Percentiles rank a stretch among this genome's conserved stretches.
Evolutionary conservation across 495 filamentous ascomycete species (phyloP).

Genomic region (Lasiosphaeria ovina): DNA sequence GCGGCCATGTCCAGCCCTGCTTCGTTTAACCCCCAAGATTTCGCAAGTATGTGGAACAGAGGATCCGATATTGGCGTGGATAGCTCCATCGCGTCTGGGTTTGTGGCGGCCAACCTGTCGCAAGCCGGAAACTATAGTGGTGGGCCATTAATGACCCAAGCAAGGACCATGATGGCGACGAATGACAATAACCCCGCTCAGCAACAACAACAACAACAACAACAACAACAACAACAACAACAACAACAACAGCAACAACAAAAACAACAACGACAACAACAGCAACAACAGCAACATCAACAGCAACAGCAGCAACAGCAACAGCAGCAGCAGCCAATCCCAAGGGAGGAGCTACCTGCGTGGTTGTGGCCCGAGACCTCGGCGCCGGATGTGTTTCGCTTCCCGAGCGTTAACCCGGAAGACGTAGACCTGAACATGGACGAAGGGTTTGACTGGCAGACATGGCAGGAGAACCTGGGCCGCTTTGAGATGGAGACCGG

Average conservation of each 20-base stretch:
- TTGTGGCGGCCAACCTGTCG: not conserved
- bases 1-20: not conserved
- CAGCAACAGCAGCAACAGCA: slow-evolving; percentile 10
- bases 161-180: not conserved
- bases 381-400: slow-evolving; percentile 15
- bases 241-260: not conserved
- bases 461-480: slow-evolving; percentile 42
- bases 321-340: not conserved
- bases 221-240: slow-evolving; percentile 11
- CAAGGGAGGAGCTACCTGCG: slow-evolving; percentile 37
- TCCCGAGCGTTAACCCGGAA: slow-evolving; percentile 26
- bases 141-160: not conserved
- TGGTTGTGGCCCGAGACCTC: slow-evolving; percentile 42
- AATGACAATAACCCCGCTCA: too few relatives aligned
- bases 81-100: not conserved
- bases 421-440: slow-evolving; percentile 43
- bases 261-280: not conserved
- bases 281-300: slow-evolving; percentile 9
- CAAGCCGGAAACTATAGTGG: not conserved
- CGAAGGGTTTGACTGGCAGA: slow-evolving; percentile 49
- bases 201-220: slow-evolving; percentile 3
- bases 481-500: slow-evolving; percentile 33
- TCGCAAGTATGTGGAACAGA: not conserved
- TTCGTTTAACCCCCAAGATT: not conserved
- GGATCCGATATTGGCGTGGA: not conserved